These are phyloP conservation scores for Tylopilus plumbeoviolaceoides DNA, from an alignment of 768 basidiomycete species.

Conservation along the genomic window DNA sequence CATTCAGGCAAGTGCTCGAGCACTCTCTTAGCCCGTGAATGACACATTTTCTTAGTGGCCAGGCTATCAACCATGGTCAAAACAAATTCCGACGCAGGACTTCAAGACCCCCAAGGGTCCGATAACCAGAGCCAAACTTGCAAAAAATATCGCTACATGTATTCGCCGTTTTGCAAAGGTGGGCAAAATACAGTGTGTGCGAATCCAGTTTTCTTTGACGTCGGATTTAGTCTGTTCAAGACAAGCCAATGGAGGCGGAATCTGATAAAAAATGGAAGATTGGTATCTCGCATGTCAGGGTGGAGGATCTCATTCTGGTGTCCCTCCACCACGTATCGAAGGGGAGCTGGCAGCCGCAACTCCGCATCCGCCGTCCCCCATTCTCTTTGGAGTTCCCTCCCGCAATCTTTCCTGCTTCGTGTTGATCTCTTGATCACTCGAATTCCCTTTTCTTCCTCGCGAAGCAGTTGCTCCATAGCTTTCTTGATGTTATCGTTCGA, in stretches of 20 bases:
- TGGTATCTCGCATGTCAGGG: constrained; percentile 50
- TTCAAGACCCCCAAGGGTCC: constrained; percentile 75
- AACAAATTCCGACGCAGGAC: constrained; percentile 80
- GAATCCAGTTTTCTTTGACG: constrained; percentile 1
- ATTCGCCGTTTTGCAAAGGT: constrained; percentile 65
- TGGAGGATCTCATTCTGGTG: constrained; percentile 69
- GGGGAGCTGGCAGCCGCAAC: constrained; percentile 79
- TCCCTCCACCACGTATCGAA: constrained; percentile 81
- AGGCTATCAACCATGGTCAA: constrained; percentile 71
- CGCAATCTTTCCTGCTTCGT: not conserved
- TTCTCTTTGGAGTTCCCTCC: constrained; percentile 2
- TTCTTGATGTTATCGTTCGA: no score
- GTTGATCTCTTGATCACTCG: not conserved
- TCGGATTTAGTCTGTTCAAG: constrained; percentile 43
- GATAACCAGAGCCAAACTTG: constrained; percentile 72
- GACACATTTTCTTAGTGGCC: constrained; percentile 55
- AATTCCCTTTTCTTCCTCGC: not conserved
- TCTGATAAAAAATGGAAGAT: constrained; percentile 60
- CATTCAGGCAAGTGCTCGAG: constrained; percentile 50
- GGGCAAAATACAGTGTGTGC: constrained; percentile 11
- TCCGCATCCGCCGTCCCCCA: constrained; percentile 45
- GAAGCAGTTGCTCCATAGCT: no score
- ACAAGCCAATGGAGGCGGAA: constrained; percentile 58
- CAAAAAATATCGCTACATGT: constrained; percentile 77
- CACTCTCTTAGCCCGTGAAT: not conserved